phyloP scores from a whole-genome alignment of 495 filamentous ascomycete genomes.

The Thozetella sp. region DNA sequence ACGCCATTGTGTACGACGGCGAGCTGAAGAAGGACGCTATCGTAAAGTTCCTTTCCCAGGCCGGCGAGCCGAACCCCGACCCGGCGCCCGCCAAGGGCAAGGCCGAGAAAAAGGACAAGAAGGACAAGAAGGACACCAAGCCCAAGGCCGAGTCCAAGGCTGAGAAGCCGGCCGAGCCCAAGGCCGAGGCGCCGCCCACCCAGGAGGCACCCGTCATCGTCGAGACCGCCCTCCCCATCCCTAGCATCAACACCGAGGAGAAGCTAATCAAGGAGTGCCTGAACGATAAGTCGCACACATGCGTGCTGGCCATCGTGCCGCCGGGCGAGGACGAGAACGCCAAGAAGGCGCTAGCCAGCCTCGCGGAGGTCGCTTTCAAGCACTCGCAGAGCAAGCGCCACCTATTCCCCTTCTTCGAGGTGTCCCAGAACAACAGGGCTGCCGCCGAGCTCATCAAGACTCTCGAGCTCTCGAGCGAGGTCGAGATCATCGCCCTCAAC shows the following conservation, averaged over 20 bases:
- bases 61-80: slow-evolving; percentile 72
- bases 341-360: slow-evolving; percentile 60
- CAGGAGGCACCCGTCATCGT: slow-evolving; percentile 45
- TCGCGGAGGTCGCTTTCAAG: slow-evolving; percentile 78
- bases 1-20: slow-evolving; percentile 75
- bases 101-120: slow-evolving; percentile 51
- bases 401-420: slow-evolving; percentile 81
- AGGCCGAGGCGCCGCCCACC: slow-evolving; percentile 27
- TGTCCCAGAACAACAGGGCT: slow-evolving; percentile 64
- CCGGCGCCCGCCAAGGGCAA: slow-evolving; percentile 55
- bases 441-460: slow-evolving; percentile 56
- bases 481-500: slow-evolving; percentile 81
- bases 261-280: slow-evolving; percentile 73
- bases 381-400: slow-evolving; percentile 61
- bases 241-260: slow-evolving; percentile 44
- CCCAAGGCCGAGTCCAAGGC: slow-evolving; percentile 30
- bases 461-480: slow-evolving; percentile 59
- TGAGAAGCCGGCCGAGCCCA: slow-evolving; percentile 31
- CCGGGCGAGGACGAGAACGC: slow-evolving; percentile 50
- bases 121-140: slow-evolving; percentile 37
- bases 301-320: slow-evolving; percentile 80
- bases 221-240: slow-evolving; percentile 57
- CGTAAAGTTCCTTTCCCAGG: slow-evolving; percentile 80
- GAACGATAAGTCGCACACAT: slow-evolving; percentile 75
- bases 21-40: slow-evolving; percentile 86